Evolutionary conservation across 331 rosid species (phyloP).

Genomic region (Pyracantha coccinea): DNA sequence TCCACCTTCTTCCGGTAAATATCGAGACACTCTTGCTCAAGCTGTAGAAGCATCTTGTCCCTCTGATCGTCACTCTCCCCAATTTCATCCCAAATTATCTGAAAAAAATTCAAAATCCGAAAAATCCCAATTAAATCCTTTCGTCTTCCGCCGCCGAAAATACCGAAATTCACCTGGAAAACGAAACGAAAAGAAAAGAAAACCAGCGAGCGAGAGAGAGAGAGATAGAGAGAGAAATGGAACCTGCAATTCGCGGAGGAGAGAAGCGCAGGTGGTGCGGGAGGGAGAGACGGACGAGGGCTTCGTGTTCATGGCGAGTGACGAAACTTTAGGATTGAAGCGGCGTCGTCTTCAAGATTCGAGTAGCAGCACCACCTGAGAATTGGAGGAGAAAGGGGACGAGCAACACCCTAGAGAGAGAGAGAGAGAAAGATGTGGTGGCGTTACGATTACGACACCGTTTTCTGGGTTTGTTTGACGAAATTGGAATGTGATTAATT

Average conservation of each 20-base stretch:
- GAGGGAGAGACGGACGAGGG: conserved; percentile 56
- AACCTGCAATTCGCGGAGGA: conserved; percentile 89
- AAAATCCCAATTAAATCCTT: not conserved
- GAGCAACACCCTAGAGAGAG: conserved; percentile 6
- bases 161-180: not conserved
- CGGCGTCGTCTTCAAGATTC: not conserved
- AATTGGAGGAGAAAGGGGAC: not conserved
- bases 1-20: conserved; percentile 77
- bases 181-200: not conserved
- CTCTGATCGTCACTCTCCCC: conserved; percentile 73
- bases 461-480: not conserved
- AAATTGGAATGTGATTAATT: not conserved
- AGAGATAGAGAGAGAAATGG: not conserved
- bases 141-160: not conserved
- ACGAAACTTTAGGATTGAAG: not conserved
- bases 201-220: not conserved
- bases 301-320: conserved; percentile 21
- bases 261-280: conserved; percentile 91
- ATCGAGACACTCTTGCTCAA: conserved; percentile 87
- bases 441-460: not conserved
- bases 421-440: not conserved
- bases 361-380: not conserved
- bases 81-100: conserved; percentile 93
- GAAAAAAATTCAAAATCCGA: not conserved
- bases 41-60: conserved; percentile 80